Percentiles rank a stretch among this genome's conserved stretches.
These are phyloP conservation scores for Phaeoacremonium minimum DNA, from an alignment of 2,329 filamentous ascomycete genomes.

Conservation along the genomic window DNA sequence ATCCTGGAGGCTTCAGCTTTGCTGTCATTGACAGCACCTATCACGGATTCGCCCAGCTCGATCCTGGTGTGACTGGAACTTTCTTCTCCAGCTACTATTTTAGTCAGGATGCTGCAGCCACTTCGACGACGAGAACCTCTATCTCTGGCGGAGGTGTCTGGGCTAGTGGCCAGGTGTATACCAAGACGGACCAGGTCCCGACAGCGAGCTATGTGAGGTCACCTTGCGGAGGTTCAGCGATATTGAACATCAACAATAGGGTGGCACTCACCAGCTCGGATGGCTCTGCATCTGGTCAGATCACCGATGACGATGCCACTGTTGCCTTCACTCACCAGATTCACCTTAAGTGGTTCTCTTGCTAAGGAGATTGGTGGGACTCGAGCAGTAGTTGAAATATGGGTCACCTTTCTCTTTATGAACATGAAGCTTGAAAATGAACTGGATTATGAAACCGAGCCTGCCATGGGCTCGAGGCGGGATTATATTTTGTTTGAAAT, in stretches of 20 bases:
- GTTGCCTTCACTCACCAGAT: conserved; percentile 39
- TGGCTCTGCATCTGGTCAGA: conserved; percentile 28
- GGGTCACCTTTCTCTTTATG: no score
- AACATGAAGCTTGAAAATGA: no score
- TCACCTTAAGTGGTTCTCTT: conserved; percentile 30
- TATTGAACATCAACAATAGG: conserved; percentile 44
- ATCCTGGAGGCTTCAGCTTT: conserved; percentile 42
- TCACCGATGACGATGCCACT: conserved; percentile 40
- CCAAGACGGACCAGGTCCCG: conserved; percentile 37
- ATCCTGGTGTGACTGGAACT: conserved; percentile 34
- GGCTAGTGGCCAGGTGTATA: conserved; percentile 38
- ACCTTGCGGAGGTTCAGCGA: conserved; percentile 37
- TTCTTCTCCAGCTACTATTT: conserved; percentile 45
- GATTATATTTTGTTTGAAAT: no score
- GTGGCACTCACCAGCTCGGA: conserved; percentile 33
- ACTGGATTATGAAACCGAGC: no score
- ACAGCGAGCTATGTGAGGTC: conserved; percentile 39
- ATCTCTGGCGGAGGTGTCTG: conserved; percentile 36
- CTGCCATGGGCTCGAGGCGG: no score
- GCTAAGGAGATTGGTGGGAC: no score
- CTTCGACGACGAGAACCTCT: conserved; percentile 37
- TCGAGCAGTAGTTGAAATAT: no score
- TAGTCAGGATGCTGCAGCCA: conserved; percentile 36
- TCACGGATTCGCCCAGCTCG: conserved; percentile 43
- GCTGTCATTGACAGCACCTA: conserved; percentile 41